Base-by-base conservation (phyloP, 495 filamentous ascomycete genomes). In the Recurvomyces mirabilis region DNA sequence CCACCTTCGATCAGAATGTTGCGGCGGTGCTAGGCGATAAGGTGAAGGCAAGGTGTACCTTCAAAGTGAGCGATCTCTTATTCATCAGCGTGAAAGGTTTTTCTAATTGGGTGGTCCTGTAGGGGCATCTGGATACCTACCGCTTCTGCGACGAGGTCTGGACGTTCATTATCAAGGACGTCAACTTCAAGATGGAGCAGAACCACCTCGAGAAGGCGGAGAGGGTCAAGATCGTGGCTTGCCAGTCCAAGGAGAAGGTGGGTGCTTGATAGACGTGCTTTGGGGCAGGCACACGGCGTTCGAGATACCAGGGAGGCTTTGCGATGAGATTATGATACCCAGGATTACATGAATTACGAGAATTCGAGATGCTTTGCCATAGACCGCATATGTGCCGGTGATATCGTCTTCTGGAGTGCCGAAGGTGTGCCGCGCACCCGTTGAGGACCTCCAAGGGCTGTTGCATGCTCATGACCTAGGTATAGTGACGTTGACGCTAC, bases 121-220 rank as follows among this genome's bases (percentile, higher is more conserved):
- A 98, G 91, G 93, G 91, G 22, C 88, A 93, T 53, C 79, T 99
- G 35, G 91, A 99, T 63, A 99, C 93, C 22, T 99, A 99, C 70
- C 86, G 93, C 54, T 99, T 96, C 73, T 99, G 93, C 70, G 93
- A 99, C 65, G 93, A 99, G 68, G 93, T 99, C 41, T 99, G 93
- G 93, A 99, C 93, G 1, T 99, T 99, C 69, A 73, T 96, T 49
- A 91, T 99, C 66, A 95, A 95, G 64, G 88, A 96, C 48, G 87
- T 96, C 42, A 87, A 79, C 19, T 94, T 99, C 74, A 96, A 96
- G 67, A 78, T 99, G 64, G 86, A 94, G 49, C 85, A 85, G 57
- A 73, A 78, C 48, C 49, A 49, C 25, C 46, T 41, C 5, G 42
- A 62, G 35, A 54, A 61, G 31, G 53, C 62, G 14, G 70, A 70